Evolutionary conservation across 2,329 filamentous ascomycete species (phyloP).

Genomic region (Cladosporium phlei): DNA sequence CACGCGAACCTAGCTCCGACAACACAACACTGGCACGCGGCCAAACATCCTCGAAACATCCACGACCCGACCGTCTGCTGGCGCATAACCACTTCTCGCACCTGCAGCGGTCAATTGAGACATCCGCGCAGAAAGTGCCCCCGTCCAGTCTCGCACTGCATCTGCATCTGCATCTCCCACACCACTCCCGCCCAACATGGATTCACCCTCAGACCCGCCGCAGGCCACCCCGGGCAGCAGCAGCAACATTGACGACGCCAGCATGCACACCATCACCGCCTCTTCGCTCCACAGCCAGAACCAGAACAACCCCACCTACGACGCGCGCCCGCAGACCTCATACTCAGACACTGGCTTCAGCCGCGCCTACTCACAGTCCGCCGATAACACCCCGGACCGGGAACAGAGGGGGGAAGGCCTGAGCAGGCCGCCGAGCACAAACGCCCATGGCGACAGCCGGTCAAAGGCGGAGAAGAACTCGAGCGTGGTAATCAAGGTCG

Average conservation of each 20-base stretch:
- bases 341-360: slow-evolving; percentile 48
- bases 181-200: neutral
- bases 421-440: slow-evolving; percentile 29
- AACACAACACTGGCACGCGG: neutral
- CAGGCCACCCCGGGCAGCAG: neutral
- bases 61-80: neutral
- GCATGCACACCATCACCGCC: slow-evolving; percentile 45
- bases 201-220: neutral
- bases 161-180: neutral
- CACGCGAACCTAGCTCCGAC: neutral
- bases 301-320: slow-evolving; percentile 34
- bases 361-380: slow-evolving; percentile 41
- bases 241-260: slow-evolving; percentile 41
- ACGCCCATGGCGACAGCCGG: slow-evolving; percentile 25
- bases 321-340: slow-evolving; percentile 48
- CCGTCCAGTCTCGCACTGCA: slow-evolving; percentile 4
- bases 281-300: slow-evolving; percentile 31
- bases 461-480: slow-evolving; percentile 44
- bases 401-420: slow-evolving; percentile 32
- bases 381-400: slow-evolving; percentile 38
- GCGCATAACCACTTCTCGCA: neutral
- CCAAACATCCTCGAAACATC: neutral
- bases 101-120: slow-evolving; percentile 10
- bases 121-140: slow-evolving; percentile 3
- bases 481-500: slow-evolving; percentile 95